Base-by-base conservation (phyloP, 441 rosid species). In the Gossypium davidsonii region DNA sequence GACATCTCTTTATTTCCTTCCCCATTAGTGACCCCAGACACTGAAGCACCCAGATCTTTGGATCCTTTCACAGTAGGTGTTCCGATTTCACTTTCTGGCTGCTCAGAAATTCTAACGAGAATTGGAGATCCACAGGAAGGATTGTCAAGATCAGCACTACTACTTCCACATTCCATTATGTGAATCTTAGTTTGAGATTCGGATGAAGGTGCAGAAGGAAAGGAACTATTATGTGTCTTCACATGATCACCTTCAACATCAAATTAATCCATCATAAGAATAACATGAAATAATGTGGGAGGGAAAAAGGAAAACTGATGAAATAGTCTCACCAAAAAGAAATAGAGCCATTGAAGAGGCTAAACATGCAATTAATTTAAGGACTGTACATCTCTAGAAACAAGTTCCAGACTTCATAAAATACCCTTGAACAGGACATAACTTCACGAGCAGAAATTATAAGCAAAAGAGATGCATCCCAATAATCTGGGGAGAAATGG, bases 51-150 rank as follows among this genome's bases (percentile, higher is more conserved):
- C 70, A 76, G 87, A 70, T 75, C 82, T 18, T 71, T 69, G 49
- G 82, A 75, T 62, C 65, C 74, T 79, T 81, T 79, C 20, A 66
- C 82, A 75, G 76, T 83, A 15, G 73, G 83, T 75, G 8, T 48
- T 48, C 75, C 71, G 65, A 56, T 78, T 81, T 78, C 85, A 70
- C 52, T 71, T 65, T 72, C 81, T 64, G 92, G 82, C 76, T 65
- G 84, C 78, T 83, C 83, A 0, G 88, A 63, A 61, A 80, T 65
- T 72, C 78, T 79, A 52, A 79, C 78, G 31, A 81, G 77, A 34
- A 77, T 72, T 21, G 88, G 87, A 67, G 95, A 86, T 73, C 82
- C 79, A 73, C 82, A 75, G 21, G 77, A 73, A 78, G 79, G 79
- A 79, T 82, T 79, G 64, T 78, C 88, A 70, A 76, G 73, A 77